Base-by-base conservation (phyloP, 2,329 filamentous ascomycete species). In the Mycosphaerella arachidis region DNA sequence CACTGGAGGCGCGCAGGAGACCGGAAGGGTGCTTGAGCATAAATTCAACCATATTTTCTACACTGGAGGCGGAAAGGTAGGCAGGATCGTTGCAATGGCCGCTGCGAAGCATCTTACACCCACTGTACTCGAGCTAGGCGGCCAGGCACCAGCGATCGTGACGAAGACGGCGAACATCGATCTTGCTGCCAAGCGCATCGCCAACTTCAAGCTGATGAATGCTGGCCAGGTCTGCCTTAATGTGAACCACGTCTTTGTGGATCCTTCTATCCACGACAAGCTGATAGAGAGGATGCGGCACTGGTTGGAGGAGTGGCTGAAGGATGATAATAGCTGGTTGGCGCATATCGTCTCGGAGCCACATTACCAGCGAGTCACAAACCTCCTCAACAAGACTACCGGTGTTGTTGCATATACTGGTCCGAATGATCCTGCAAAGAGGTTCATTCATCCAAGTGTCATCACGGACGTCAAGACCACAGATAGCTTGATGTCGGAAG, bases 31-130 rank as follows among this genome's bases (percentile, higher is more conserved):
- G 45, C 82, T 97, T 27, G 85, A 92, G 59, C 84, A 92, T 77
- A 92, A 92, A 75, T 97, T 91, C 87, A 91, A 93, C 77, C 96
- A 96, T 82, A 80, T 92, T 57, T 89, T 87, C 59, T 93, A 92
- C 67, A 93, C 90, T 0, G 90, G 90, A n/a, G 89, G 85, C 69
- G 90, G 89, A 0, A 75, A 78, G 0, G 84, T 91, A 0, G 90
- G 90, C 3, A 82, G 84, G 33, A 86, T 91, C 69, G 85, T 95
- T 59, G 88, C 84, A 6, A 79, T 81, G 13, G 80, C 83, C 3
- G 89, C 89, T 0, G 91, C 88, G 24, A 84, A 88, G 70, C 77
- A 88, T 66, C 79, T 94, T 33, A 96, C 95, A 78, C 91, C 90
- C 0, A 82, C 89, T 0, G 77, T 94, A 1, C 81, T 95, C 67